A percentile compares a stretch with the other conserved stretches of the same genome.
Conservation (phyloP, 192 early-diverging fungal species). For the Backusella parvicylindrica region DNA sequence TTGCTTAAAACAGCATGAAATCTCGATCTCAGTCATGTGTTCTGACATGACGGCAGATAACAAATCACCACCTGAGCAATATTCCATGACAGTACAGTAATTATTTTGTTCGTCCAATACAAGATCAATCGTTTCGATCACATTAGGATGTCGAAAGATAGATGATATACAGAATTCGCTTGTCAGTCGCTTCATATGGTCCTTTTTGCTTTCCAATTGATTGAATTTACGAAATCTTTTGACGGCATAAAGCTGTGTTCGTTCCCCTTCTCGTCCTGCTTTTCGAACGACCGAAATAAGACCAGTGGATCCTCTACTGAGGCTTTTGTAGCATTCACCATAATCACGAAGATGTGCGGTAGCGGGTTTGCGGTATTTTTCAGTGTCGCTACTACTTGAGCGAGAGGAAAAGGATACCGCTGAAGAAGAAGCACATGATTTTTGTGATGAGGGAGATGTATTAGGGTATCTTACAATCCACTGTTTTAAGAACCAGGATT, state of each 20-base stretch:
- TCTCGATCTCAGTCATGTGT: conserved; percentile 65
- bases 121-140: conserved; percentile 90
- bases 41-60: conserved; percentile 75
- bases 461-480: not conserved
- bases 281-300: conserved; percentile 81
- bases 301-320: conserved; percentile 87
- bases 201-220: conserved; percentile 81
- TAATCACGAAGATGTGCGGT: conserved; percentile 12
- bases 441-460: not conserved
- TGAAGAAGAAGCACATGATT: not conserved
- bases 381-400: not conserved
- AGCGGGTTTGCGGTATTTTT: not conserved
- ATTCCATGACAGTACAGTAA: conserved; percentile 77
- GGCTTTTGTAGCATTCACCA: conserved; percentile 50
- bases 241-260: conserved; percentile 58
- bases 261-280: conserved; percentile 53
- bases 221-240: conserved; percentile 88
- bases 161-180: conserved; percentile 94
- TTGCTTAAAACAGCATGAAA: conserved; percentile 93
- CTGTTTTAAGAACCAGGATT: not conserved
- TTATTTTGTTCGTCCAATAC: conserved; percentile 86
- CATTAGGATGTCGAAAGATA: conserved; percentile 78
- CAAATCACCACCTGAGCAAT: conserved; percentile 87
- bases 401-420: not conserved
- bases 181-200: conserved; percentile 90